Conservation (phyloP, 805 yeast genomes). For the Brettanomyces bruxellensis region DNA sequence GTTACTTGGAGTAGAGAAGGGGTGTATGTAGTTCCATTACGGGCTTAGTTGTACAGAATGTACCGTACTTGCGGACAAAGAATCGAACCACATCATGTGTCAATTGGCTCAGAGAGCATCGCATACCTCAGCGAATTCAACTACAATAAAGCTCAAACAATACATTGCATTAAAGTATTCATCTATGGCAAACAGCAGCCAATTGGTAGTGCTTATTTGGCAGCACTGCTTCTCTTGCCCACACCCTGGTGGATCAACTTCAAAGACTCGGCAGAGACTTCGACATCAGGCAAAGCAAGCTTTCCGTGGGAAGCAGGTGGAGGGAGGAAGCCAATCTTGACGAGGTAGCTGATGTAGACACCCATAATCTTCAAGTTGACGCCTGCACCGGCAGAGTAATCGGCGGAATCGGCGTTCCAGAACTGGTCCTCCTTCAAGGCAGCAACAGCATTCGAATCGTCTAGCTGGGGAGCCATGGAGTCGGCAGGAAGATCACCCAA, state of each 20-base stretch:
- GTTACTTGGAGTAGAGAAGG: no score
- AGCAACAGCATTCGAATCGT: slow-evolving; percentile 73
- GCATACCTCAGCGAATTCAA: not conserved
- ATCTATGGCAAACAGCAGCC: slow-evolving; percentile 4
- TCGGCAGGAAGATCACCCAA: slow-evolving; percentile 84
- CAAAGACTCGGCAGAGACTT: slow-evolving; percentile 48
- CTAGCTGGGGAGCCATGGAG: slow-evolving; percentile 93
- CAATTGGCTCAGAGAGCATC: not conserved
- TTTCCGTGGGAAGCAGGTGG: slow-evolving; percentile 40
- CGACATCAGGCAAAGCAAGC: slow-evolving; percentile 44
- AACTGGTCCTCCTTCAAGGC: slow-evolving; percentile 52
- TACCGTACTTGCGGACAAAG: no score
- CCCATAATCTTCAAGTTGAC: slow-evolving; percentile 62
- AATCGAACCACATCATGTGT: no score
- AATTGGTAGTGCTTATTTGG: not conserved
- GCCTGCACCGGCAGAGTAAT: slow-evolving; percentile 64
- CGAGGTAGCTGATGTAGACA: slow-evolving; percentile 70
- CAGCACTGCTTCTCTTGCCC: slow-evolving; percentile 66
- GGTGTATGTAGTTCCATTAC: no score
- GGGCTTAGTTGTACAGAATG: no score
- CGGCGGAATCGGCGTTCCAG: slow-evolving; percentile 44
- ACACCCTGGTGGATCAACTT: slow-evolving; percentile 55
- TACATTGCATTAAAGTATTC: not conserved
- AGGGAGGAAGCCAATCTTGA: slow-evolving; percentile 72
- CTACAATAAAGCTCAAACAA: not conserved